phyloP scores from a whole-genome alignment of 768 basidiomycete genomes.

The Agrocybe pediades region DNA sequence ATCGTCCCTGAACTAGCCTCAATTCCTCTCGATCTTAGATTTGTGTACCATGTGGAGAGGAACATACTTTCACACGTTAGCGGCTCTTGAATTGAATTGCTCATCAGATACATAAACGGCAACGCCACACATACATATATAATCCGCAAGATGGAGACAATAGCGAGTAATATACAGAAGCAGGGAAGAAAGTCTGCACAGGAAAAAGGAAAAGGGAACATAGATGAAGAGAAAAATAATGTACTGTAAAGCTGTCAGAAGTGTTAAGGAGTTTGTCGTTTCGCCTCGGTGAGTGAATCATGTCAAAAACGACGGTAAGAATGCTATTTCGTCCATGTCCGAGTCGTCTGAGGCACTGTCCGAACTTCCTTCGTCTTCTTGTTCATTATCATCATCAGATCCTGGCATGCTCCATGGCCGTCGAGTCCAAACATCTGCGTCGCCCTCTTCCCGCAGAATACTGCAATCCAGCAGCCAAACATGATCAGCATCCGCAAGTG shows the following conservation, averaged over 20 bases:
- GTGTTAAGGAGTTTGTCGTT: no score
- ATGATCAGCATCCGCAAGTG: neutral
- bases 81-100: neutral
- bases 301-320: slow-evolving; percentile 1
- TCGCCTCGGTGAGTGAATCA: neutral
- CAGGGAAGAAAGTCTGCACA: no score
- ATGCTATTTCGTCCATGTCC: neutral
- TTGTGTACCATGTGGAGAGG: neutral
- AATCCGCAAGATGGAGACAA: no score
- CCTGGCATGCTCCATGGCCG: slow-evolving; percentile 39
- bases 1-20: neutral
- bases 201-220: no score
- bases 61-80: neutral
- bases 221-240: no score
- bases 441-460: slow-evolving; percentile 60
- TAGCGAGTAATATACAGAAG: neutral
- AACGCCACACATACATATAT: neutral
- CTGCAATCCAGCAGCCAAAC: slow-evolving; percentile 29
- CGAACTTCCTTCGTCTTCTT: neutral
- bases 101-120: no score
- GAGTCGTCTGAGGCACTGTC: neutral
- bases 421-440: slow-evolving; percentile 52
- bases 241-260: no score
- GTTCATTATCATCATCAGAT: slow-evolving; percentile 28
- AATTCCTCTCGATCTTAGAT: neutral